Evolutionary conservation across 1,284 basidiomycete genomes (phyloP).

Genomic region (Fomitopsis schrenkii): DNA sequence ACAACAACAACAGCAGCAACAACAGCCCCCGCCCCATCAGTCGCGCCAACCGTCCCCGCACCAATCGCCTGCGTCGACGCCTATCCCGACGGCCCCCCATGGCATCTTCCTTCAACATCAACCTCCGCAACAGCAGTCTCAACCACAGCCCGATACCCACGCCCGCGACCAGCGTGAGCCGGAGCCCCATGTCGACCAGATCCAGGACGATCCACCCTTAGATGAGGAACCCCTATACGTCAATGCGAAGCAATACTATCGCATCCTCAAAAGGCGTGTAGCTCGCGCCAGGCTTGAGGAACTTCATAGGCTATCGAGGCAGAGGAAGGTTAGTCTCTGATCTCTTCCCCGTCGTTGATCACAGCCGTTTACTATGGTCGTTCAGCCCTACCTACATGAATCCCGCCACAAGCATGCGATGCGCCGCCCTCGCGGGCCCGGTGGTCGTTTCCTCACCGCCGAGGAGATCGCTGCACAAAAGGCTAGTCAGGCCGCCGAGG

Average conservation of each 20-base stretch:
- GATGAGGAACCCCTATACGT: conserved; percentile 97
- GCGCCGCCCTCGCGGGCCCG: conserved; percentile 92
- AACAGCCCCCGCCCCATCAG: conserved; percentile 14
- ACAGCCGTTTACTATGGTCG: conserved; percentile 6
- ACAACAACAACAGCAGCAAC: conserved; percentile 18
- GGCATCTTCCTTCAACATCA: conserved; percentile 25
- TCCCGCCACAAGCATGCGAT: conserved; percentile 98
- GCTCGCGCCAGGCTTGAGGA: conserved; percentile 89
- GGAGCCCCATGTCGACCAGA: conserved; percentile 29
- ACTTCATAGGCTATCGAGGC: conserved; percentile 84
- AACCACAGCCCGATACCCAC: conserved; percentile 12
- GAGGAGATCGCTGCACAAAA: conserved; percentile 87
- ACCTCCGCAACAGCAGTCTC: conserved; percentile 12
- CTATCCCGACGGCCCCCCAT: conserved; percentile 20
- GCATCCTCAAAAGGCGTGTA: conserved; percentile 89
- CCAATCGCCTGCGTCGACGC: conserved; percentile 20
- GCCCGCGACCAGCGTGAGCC: conserved; percentile 21
- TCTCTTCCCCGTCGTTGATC: neutral
- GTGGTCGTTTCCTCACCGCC: conserved; percentile 93
- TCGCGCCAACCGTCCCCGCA: conserved; percentile 25
- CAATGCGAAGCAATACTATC: conserved; percentile 96
- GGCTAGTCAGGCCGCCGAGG: conserved; percentile 30
- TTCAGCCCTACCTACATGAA: conserved; percentile 93
- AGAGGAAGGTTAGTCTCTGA: conserved; percentile 71
- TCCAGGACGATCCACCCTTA: conserved; percentile 38